These are phyloP conservation scores for Paraleonurus japonicus DNA, from an alignment of 257 asterid species.

Conservation along the genomic window DNA sequence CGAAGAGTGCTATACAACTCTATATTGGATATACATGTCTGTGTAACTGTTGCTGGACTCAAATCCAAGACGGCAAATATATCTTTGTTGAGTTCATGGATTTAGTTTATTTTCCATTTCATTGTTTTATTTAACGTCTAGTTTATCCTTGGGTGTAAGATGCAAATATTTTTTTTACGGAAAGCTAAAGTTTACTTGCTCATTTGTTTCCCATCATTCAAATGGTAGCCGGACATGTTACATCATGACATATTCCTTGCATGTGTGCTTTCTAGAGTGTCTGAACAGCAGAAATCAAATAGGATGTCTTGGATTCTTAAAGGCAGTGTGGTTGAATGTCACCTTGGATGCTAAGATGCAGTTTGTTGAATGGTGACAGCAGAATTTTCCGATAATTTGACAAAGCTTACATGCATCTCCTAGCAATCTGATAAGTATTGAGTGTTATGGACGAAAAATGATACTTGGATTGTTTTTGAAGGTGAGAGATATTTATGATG, in stretches of 20 bases:
- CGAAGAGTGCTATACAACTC: no score
- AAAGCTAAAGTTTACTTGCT: neutral
- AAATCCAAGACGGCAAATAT: neutral
- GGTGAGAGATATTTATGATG: constrained; percentile 95
- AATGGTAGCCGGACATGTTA: neutral
- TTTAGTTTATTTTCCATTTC: neutral
- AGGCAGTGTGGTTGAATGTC: no score
- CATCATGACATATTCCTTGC: neutral
- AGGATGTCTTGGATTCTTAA: neutral
- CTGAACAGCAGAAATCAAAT: neutral
- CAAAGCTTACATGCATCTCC: neutral
- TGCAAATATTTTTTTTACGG: neutral
- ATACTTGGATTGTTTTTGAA: constrained; percentile 33
- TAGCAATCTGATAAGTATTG: neutral
- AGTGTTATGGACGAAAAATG: neutral
- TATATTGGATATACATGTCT: no score
- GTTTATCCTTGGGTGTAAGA: neutral
- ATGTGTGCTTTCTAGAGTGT: constrained; percentile 1
- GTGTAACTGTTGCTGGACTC: no score
- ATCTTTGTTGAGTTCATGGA: neutral
- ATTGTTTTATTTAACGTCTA: neutral
- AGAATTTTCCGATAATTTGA: neutral
- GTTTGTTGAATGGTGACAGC: neutral
- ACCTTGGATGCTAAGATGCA: neutral
- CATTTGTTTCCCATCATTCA: neutral